Base-by-base conservation (phyloP, 2,329 filamentous ascomycete species). In the Neurospora sp. region DNA sequence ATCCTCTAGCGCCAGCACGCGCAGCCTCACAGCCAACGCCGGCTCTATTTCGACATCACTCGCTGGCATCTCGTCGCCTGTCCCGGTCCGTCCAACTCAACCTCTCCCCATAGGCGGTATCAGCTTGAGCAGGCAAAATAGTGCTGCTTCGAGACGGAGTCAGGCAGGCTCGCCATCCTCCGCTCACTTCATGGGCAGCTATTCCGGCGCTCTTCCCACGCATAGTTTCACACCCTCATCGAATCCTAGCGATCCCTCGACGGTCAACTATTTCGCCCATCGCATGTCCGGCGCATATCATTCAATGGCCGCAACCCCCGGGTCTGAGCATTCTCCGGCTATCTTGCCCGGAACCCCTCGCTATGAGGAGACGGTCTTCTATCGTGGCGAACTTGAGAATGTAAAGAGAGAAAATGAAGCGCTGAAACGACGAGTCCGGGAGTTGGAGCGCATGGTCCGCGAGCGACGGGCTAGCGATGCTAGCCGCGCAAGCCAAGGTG, bases 341-440 rank as follows among this genome's bases (percentile, higher is more conserved):
- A 78, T 88, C 36, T 79, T 90, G 73, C 83, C 85, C 2, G 86
- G 83, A 2, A 89, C 87, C 0, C 78, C 82, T 11, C 83, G 88
- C 12, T 89, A 88, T 76, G 88, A 90, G 73, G 88, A 91, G 77
- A 86, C 86, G 0, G 85, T 84, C 0, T 85, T 84, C 71, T 87
- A 87, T 74, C 82, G 88, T 4, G 81, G 83, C 43, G 88, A 91
- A 76, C 80, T 91, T 0, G 88, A 91, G 33, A 79, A 75, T 5
- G 86, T 87, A 46, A 90, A 89, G 79, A 82, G 83, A 66, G 89
- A 91, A 78, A 91, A 91, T 71, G 88, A 91, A 68, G 77, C 78
- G 0, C 79, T 91, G 66, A 89, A 88, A 80, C 82, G 84, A 69
- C 83, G 86, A 15, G 85, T 91, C 70, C 83, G 87, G 66, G 88